phyloP scores from a whole-genome alignment of 345 rosid genomes.

The Citrus inodora region DNA sequence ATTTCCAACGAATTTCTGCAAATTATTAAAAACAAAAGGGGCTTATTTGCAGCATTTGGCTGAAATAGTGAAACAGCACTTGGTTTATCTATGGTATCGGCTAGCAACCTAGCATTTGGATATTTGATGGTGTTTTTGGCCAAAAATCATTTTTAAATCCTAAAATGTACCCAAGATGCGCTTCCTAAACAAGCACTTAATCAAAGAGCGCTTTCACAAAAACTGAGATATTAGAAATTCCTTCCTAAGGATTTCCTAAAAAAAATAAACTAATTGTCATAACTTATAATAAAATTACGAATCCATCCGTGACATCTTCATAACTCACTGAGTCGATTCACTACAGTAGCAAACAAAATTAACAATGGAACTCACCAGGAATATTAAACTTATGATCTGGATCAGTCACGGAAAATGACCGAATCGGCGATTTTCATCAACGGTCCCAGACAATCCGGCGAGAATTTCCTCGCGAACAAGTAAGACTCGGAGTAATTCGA shows the following conservation, averaged over 20 bases:
- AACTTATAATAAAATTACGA: too few relatives aligned
- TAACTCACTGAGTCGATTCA: neutral
- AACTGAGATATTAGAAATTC: neutral
- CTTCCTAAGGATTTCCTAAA: neutral
- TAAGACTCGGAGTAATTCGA: conserved; percentile 76
- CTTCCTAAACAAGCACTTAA: neutral
- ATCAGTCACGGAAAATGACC: conserved; percentile 79
- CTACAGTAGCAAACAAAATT: neutral
- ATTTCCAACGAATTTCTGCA: neutral
- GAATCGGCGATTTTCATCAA: conserved; percentile 70
- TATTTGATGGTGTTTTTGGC: too few relatives aligned
- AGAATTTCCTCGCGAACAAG: conserved; percentile 85
- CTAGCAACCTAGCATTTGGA: too few relatives aligned
- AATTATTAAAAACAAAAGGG: too few relatives aligned
- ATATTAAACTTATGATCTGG: neutral
- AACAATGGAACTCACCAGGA: conserved; percentile 35
- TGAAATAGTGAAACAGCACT: too few relatives aligned
- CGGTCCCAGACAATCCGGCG: conserved; percentile 80
- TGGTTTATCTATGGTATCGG: too few relatives aligned
- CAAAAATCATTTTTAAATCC: too few relatives aligned
- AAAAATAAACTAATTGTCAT: neutral
- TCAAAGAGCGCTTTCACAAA: neutral
- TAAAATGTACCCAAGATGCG: neutral
- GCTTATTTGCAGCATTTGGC: too few relatives aligned
- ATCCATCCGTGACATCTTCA: too few relatives aligned